These are phyloP conservation scores for Mastigamoeba balamuthi DNA, from an alignment of 78 protist genomes.

Conservation along the genomic window DNA sequence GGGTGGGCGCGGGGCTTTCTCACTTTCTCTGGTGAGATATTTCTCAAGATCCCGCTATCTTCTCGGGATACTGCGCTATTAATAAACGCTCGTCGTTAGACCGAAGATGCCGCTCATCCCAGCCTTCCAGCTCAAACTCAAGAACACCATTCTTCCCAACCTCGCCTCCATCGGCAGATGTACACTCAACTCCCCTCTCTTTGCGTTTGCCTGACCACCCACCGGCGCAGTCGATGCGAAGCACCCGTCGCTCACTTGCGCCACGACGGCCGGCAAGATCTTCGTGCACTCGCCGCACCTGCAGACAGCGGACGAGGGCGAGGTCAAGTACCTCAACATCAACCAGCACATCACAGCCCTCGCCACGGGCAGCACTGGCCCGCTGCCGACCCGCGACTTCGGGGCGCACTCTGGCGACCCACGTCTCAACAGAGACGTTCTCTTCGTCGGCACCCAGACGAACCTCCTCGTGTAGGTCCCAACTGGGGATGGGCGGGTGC, in stretches of 20 bases:
- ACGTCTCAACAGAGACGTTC: neutral
- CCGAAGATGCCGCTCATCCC: no score
- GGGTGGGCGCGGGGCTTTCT: no score
- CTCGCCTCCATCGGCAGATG: neutral
- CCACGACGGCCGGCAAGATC: constrained; percentile 24
- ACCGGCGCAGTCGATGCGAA: constrained; percentile 15
- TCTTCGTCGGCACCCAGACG: constrained; percentile 40
- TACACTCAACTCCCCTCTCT: neutral
- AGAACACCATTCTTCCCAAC: no score
- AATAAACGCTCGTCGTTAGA: no score
- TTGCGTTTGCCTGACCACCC: no score
- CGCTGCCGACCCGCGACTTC: neutral
- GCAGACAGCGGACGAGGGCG: neutral
- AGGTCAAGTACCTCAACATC: constrained; percentile 8
- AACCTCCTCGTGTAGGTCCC: constrained; percentile 8
- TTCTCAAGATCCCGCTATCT: no score
- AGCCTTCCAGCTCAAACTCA: no score
- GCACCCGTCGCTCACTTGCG: constrained; percentile 13
- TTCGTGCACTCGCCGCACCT: constrained; percentile 12
- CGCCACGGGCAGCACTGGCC: neutral
- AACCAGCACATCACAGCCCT: constrained; percentile 14
- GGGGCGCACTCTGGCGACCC: neutral
- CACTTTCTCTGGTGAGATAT: no score
- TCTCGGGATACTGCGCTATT: no score
- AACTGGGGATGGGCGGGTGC: neutral